A percentile compares a stretch with the other conserved stretches of the same genome.
Evolutionary conservation across 2,329 filamentous ascomycete species (phyloP).

Genomic region (Colletotrichum cereale): DNA sequence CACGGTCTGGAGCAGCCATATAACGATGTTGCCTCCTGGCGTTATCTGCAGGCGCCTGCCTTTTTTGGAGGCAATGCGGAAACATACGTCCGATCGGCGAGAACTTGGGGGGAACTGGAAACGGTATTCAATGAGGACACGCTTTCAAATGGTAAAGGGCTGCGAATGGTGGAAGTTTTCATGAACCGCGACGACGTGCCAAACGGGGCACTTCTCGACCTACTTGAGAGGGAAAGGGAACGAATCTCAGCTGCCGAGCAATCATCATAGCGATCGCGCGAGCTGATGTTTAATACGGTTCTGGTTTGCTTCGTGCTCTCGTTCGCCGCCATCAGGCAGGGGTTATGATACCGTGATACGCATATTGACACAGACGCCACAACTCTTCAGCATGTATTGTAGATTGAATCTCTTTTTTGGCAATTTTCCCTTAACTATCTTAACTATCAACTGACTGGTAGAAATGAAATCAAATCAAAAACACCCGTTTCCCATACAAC

Average conservation of each 20-base stretch:
- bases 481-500: not conserved
- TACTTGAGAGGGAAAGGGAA: not conserved
- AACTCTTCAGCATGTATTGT: no score
- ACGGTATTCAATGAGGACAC: slow-evolving; percentile 46
- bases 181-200: slow-evolving; percentile 42
- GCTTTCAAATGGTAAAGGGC: slow-evolving; percentile 42
- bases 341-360: no score
- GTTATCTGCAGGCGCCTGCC: slow-evolving; percentile 60
- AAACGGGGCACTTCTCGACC: not conserved
- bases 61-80: slow-evolving; percentile 58
- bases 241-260: not conserved
- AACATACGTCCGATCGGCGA: slow-evolving; percentile 51
- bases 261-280: not conserved
- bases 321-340: not conserved
- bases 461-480: no score
- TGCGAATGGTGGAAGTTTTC: slow-evolving; percentile 51
- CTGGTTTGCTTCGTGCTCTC: not conserved
- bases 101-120: slow-evolving; percentile 60
- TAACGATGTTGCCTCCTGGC: slow-evolving; percentile 67
- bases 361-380: not conserved
- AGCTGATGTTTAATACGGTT: not conserved
- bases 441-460: not conserved
- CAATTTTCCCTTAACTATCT: no score
- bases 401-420: not conserved
- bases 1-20: slow-evolving; percentile 66